Evolutionary conservation across 164 flowering plant genomes (phyloP), one percentile per base, ranked within the genome.

Genomic region (Euptelea pleiosperma): DNA sequence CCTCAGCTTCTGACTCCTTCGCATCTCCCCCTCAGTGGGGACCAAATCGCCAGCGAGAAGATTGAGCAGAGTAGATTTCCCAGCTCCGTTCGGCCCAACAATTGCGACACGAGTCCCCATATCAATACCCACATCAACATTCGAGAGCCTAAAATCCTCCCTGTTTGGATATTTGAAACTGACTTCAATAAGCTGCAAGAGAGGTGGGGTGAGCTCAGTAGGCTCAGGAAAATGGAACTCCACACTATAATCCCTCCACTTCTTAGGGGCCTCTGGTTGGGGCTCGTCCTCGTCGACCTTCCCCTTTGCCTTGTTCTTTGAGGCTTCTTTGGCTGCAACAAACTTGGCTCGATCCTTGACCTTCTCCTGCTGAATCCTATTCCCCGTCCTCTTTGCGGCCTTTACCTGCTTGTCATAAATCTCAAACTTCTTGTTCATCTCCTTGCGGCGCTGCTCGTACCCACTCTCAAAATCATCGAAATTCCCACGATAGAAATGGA

Each of bases 401-500:
- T 82, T 86, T 43, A 84, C 26, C 60, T 82, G 90, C 70, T 86
- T 86, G 10, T 79, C 85, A 63, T 80, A 73, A 26, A 61, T 60
- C 51, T 82, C 70, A n/a, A n/a, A n/a, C n/a, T n/a, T n/a, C n/a
- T n/a, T n/a, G n/a, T n/a, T n/a, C n/a, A n/a, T n/a, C n/a, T 86
- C 92, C 57, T 78, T 79, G 39, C 87, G 85, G 5, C 84, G 80
- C 64, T 86, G 87, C 55, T 82, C 87, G 62, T 82, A 82, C 24
- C 85, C 85, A 53, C 62, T 73, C 43, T 86, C 92, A 64, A 86
- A 80, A 47, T 78, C 87, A 65, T 84, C 84, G 57, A 80, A 86
- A 56, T 84, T 84, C 12, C 93, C 93, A 31, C 83, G 77, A 57
- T 84, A 82, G 45, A 76, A 63, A 12, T 81, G 81, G 40, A 83